Conservation (phyloP, 495 filamentous ascomycete genomes). For the Hypoxylon intermedium region DNA sequence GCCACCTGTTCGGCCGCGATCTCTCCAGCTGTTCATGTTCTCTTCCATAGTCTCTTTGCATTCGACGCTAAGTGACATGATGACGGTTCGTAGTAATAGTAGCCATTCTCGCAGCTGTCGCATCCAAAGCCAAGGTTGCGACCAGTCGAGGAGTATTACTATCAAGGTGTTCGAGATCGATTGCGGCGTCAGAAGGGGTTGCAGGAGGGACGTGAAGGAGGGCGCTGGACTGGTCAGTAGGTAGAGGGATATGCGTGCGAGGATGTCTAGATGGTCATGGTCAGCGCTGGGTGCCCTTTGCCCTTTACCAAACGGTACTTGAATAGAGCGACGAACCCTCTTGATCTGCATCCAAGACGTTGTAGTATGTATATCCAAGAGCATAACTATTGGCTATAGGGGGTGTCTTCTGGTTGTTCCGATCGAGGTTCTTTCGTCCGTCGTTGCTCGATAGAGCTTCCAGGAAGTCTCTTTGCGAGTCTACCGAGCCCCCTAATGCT, state of each 20-base stretch:
- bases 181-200: constrained; percentile 83
- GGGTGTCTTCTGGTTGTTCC: constrained; percentile 69
- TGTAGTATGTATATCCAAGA: constrained; percentile 92
- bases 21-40: constrained; percentile 70
- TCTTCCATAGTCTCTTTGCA: constrained; percentile 85
- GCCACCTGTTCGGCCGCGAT: constrained; percentile 61
- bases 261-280: constrained; percentile 68
- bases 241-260: constrained; percentile 91
- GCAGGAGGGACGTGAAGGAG: constrained; percentile 82
- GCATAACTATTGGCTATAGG: constrained; percentile 93
- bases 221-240: constrained; percentile 82
- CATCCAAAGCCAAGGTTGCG: constrained; percentile 90
- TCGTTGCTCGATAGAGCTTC: constrained; percentile 76
- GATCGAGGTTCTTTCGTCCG: constrained; percentile 61
- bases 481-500: constrained; percentile 77
- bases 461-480: constrained; percentile 88
- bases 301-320: neutral
- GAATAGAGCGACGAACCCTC: constrained; percentile 67
- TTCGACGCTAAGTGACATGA: constrained; percentile 75
- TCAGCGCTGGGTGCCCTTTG: constrained; percentile 9
- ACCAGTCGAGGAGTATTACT: constrained; percentile 91
- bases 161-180: constrained; percentile 87
- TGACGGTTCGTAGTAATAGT: constrained; percentile 74
- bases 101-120: constrained; percentile 89
- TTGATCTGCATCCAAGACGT: constrained; percentile 92